Evolutionary conservation across 371 early-diverging fungal genomes (phyloP), one percentile per base, ranked within the genome.

Genomic region (Entomophthora muscae): DNA sequence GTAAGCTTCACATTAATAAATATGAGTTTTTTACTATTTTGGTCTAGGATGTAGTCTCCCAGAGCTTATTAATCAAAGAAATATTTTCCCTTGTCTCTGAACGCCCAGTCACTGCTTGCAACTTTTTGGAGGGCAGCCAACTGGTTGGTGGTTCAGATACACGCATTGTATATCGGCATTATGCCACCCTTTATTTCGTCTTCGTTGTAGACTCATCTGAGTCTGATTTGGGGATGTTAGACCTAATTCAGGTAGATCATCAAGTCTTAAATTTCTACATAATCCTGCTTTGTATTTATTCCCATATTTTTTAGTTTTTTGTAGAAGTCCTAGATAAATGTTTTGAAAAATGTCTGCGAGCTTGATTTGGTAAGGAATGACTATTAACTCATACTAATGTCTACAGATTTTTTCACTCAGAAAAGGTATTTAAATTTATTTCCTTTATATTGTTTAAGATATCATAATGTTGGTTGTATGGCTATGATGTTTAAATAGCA

Each of bases 281-380:
- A n/a, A n/a, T 28, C 58, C 26, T 42, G 5, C 5, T 42, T 42
- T 1, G 29, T 59, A n/a, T n/a, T n/a, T 28, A 10, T 59, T 7
- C 22, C 21, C 5, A 62, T 60, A 29, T 62, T 22, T 32, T 63
- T 31, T 70, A 91, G 88, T 90, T 93, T 21, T 91, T 97, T 76
- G 98, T 97, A 0, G 98, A 97, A 69, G 81, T 90, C 31, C 74
- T 97, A 64, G 96, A 97, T 68, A 71, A 85, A 51, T 84, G 86
- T 27, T 95, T 97, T 73, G 88, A 89, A 57, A n/a, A 95, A 97
- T 65, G 98, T 97, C 1, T 97, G 96, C 69, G 98, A 97, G 69
- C 72, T 97, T 63, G 98, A 95, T 69, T 71, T 97, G 75, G 88
- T 88, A 76, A 69, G 72, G 22, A 22, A 22, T 30, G 26, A 64